Conservation (phyloP, 2,329 filamentous ascomycete genomes). For the Didymella exigua region DNA sequence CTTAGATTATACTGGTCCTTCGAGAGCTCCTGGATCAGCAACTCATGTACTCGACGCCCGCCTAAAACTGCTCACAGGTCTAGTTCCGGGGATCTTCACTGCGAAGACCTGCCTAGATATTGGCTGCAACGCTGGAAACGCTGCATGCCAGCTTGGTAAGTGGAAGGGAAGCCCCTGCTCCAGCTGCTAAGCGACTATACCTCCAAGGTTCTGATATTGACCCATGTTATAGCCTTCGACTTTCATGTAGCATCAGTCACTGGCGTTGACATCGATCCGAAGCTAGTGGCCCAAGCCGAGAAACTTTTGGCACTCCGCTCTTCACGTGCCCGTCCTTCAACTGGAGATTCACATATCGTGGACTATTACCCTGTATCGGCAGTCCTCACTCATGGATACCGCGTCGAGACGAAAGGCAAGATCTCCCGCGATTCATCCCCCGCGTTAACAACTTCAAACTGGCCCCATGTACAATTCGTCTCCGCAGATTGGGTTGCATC, state of each 20-base stretch:
- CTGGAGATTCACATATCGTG: conserved; percentile 15
- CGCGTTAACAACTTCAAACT: conserved; percentile 23
- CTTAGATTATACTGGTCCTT: conserved; percentile 47
- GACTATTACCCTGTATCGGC: conserved; percentile 49
- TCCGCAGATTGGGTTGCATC: conserved; percentile 43
- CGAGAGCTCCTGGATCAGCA: conserved; percentile 43
- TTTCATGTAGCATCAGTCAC: conserved; percentile 46
- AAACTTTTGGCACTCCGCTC: conserved; percentile 45
- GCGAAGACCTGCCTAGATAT: conserved; percentile 47
- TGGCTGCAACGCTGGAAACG: conserved; percentile 49
- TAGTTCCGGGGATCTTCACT: conserved; percentile 43
- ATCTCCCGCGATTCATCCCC: conserved; percentile 18
- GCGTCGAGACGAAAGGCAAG: conserved; percentile 31
- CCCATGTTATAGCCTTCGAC: conserved; percentile 41
- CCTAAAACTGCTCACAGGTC: conserved; percentile 38
- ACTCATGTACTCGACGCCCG: conserved; percentile 48
- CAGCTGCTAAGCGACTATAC: conserved; percentile 15
- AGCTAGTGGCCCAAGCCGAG: conserved; percentile 45
- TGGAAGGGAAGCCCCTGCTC: conserved; percentile 31
- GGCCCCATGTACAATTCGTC: conserved; percentile 40
- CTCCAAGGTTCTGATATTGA: conserved; percentile 30
- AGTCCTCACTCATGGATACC: conserved; percentile 42
- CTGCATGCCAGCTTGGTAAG: conserved; percentile 49
- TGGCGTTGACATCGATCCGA: conserved; percentile 49
- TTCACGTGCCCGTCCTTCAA: conserved; percentile 42